Base-by-base conservation (phyloP, 192 early-diverging fungal genomes). In the Diversispora epigaea region DNA sequence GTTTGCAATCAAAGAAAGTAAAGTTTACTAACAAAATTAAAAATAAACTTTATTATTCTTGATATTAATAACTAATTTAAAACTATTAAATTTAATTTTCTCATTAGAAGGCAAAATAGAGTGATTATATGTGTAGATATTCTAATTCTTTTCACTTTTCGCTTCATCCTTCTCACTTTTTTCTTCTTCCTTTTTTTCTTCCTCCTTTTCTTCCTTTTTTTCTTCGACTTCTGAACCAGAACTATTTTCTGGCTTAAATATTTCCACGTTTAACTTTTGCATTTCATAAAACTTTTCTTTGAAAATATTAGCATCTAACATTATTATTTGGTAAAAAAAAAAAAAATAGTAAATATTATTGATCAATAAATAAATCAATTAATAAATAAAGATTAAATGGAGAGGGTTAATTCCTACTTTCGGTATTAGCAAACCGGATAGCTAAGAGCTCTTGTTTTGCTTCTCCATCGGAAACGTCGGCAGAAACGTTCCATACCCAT, bases 341-440 rank as follows among this genome's bases (percentile, higher is more conserved):
- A 46, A 68, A 3, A 15, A 2, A 22, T 19, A 14, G 25, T 32
- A 41, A 49, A 4, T 46, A 49, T 9, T 14, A 21, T 22, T 68
- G 1, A 25, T 21, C 19, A 19, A 10, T 46, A 10, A 46, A 49
- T 19, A 47, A 21, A 14, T 21, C 17, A 14, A 68, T 43, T 8
- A 4, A 68, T 4, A 15, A 1, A 22, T 19, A 12, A 22, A 11
- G 19, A 47, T 46, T 6, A 49, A 19, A n/a, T 45, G 6, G 47
- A 40, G 3, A 4, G n/a, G 10, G 19, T 19, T 11, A 17, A 40
- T 64, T n/a, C 61, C 5, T 64, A 75, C 73, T 97, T 50, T 99
- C 96, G 55, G 91, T 82, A 89, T 97, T 98, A 77, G 91, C 94
- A 73, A 99, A 96, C 72, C 97, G 92, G 75, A 98, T 96, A 50